These are phyloP conservation scores for Mycosphaerella sp. DNA, from an alignment of 2,329 filamentous ascomycete genomes.

Conservation along the genomic window DNA sequence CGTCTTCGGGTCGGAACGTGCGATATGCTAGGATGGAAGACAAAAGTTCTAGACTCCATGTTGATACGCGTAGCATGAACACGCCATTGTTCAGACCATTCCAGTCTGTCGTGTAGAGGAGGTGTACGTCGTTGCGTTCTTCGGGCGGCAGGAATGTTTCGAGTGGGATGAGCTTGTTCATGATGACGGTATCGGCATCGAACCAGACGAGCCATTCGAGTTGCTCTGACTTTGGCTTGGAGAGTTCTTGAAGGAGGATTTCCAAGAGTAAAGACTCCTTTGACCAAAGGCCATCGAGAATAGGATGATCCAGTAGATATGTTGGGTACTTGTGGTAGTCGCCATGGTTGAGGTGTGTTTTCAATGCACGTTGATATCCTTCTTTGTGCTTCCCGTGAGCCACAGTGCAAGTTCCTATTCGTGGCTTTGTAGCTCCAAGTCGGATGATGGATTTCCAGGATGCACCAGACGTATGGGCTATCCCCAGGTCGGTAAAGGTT, in stretches of 20 bases:
- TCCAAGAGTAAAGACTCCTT: slow-evolving; percentile 41
- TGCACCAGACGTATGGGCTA: too few species aligned
- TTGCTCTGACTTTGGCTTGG: slow-evolving; percentile 34
- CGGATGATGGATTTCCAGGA: neutral
- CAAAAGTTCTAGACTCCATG: slow-evolving; percentile 37
- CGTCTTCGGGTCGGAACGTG: slow-evolving; percentile 34
- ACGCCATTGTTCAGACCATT: slow-evolving; percentile 41
- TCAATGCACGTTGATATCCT: slow-evolving; percentile 36
- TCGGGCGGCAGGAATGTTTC: slow-evolving; percentile 36
- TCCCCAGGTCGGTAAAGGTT: neutral
- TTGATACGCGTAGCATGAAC: slow-evolving; percentile 36
- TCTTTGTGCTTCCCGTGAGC: slow-evolving; percentile 21
- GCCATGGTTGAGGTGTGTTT: slow-evolving; percentile 38
- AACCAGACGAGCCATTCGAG: slow-evolving; percentile 41
- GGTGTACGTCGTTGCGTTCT: slow-evolving; percentile 28
- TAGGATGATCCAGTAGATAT: slow-evolving; percentile 36
- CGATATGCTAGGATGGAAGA: slow-evolving; percentile 36
- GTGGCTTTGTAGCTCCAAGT: neutral
- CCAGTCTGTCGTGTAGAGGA: slow-evolving; percentile 36
- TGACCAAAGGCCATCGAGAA: slow-evolving; percentile 41
- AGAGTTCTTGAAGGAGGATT: slow-evolving; percentile 34
- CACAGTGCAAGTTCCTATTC: slow-evolving; percentile 2
- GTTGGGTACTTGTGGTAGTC: slow-evolving; percentile 38
- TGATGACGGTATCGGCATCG: slow-evolving; percentile 39
- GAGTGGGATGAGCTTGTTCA: slow-evolving; percentile 38